These are phyloP conservation scores for Lumnitzera littorea DNA, from an alignment of 345 rosid species.

Conservation along the genomic window DNA sequence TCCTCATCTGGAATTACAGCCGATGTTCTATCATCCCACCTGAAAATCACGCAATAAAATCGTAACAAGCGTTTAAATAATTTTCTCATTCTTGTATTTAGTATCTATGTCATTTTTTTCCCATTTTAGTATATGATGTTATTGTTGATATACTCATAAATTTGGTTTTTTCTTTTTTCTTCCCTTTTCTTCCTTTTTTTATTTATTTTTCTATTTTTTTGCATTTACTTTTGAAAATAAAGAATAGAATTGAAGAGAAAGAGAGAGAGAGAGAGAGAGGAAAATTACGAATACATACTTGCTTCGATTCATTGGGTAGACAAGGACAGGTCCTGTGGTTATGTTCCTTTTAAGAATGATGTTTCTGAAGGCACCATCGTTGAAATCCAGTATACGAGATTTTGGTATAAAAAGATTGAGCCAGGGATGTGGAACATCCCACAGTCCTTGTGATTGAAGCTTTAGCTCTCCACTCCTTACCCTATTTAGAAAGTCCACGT, in stretches of 20 bases:
- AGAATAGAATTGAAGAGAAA: not conserved
- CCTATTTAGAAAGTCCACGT: conserved; percentile 58
- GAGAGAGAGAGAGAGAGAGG: not conserved
- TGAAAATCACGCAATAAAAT: conserved; percentile 12
- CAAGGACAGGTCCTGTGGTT: conserved; percentile 59
- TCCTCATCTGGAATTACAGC: conserved; percentile 68
- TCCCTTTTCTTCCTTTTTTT: no score
- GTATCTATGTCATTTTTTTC: no score
- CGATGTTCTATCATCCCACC: conserved; percentile 82
- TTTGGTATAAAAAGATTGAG: conserved; percentile 69
- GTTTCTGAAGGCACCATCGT: conserved; percentile 52
- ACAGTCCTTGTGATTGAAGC: conserved; percentile 53
- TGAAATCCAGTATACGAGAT: conserved; percentile 57
- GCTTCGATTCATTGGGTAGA: conserved; percentile 75
- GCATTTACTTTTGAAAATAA: not conserved
- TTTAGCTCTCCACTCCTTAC: conserved; percentile 63
- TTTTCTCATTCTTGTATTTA: no score
- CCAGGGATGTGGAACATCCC: conserved; percentile 99
- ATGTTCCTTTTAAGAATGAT: conserved; percentile 59
- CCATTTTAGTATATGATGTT: no score
- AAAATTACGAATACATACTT: conserved; percentile 31
- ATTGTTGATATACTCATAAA: no score
- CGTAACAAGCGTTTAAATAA: no score
- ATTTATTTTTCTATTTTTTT: no score
- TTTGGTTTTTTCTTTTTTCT: no score